Percentiles rank a stretch among this genome's conserved stretches.
Evolutionary conservation across 2,329 filamentous ascomycete genomes (phyloP).

Genomic region (Chrysosporium keratinophilum): DNA sequence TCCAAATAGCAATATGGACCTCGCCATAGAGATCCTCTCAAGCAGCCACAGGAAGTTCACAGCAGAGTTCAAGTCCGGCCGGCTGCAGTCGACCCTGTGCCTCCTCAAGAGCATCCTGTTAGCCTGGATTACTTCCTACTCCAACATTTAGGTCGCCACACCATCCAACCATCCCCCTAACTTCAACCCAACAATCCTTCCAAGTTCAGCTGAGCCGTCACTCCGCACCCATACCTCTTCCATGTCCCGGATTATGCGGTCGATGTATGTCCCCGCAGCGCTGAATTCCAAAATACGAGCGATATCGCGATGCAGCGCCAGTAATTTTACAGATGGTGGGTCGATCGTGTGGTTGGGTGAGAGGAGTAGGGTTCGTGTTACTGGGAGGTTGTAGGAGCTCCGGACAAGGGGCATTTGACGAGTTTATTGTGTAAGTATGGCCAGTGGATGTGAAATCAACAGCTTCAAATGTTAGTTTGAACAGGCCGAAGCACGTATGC

Average conservation of each 20-base stretch:
- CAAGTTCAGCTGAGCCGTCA: conserved; percentile 17
- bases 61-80: not conserved
- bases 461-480: conserved; percentile 5
- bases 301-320: conserved; percentile 23
- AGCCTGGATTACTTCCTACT: not conserved
- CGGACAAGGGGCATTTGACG: not conserved
- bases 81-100: not conserved
- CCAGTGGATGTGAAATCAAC: conserved; percentile 4
- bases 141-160: conserved; percentile 3
- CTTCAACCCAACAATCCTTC: conserved; percentile 15
- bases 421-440: conserved; percentile 13
- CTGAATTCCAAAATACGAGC: conserved; percentile 26
- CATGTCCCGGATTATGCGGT: conserved; percentile 19
- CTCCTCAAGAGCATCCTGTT: no score
- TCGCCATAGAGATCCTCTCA: no score
- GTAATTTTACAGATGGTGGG: conserved; percentile 19
- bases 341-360: conserved; percentile 22
- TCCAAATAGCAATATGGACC: no score
- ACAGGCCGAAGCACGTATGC: conserved; percentile 14
- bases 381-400: conserved; percentile 9
- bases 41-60: no score
- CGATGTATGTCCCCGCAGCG: conserved; percentile 18
- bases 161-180: conserved; percentile 19
- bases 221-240: conserved; percentile 22
- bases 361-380: conserved; percentile 16